Base-by-base conservation (phyloP, 1,284 basidiomycete genomes). In the Microbotryum scabiosae region DNA sequence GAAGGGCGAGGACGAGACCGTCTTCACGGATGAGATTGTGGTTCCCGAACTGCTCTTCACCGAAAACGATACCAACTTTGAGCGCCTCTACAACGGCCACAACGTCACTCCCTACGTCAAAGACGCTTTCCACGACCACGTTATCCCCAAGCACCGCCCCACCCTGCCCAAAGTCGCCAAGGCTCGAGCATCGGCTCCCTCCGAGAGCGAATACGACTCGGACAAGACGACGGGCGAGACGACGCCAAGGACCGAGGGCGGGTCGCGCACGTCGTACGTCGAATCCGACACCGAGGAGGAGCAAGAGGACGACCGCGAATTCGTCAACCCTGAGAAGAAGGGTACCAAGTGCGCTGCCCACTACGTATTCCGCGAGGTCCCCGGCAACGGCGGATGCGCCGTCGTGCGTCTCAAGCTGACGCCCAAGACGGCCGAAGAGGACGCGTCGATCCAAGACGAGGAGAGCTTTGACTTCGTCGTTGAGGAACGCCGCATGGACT, bases 61-160 rank as follows among this genome's bases (percentile, higher is more conserved):
- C 12, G 91, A 97, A 73, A 98, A 97, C 77, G 90, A 97, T 75
- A 97, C 93, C 66, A 98, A 98, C 80, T 94, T 87, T 75, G 82
- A 83, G 72, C 83, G 94, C 61, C 81, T 98, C 41, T 98, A 97
- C 75, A 85, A 85, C 43, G 92, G 89, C 26, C 78, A 84, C 69
- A 97, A 97, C 78, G 79, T 82, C 61, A 85, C 84, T 0, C 82
- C 83, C 2, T 93, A 86, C 73, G 88, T 89, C 71, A 98, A 98
- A 78, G 94, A 98, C 72, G 93, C 87, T n/a, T 97, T 98, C 81
- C 92, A 98, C 73, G 93, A 97, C 74, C 88, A 97, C 74, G 88
- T 97, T 74, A 85, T 97, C 66, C 85, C 85, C 4, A 79, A 79
- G 18, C 93, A 97, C 76, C 85, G 89, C 57, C 86, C 86, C 6